Conservation (phyloP, 2,329 filamentous ascomycete species). For the Epichloe gansuensis region DNA sequence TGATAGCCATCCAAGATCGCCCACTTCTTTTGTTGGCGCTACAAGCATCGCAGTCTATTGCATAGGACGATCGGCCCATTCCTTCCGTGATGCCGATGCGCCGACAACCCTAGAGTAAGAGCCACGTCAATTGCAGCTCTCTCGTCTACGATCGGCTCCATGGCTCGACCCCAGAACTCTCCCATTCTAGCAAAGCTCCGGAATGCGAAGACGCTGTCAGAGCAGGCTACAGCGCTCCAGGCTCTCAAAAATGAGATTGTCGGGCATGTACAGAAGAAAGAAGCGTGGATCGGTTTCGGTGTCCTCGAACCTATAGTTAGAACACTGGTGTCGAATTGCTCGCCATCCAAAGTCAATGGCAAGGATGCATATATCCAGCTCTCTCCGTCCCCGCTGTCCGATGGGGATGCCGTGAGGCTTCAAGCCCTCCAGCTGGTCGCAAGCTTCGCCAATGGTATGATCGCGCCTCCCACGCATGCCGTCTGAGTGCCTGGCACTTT, state of each 20-base stretch:
- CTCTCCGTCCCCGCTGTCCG: slow-evolving; percentile 30
- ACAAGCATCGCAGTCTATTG: background rate
- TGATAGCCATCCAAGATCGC: background rate
- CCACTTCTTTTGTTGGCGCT: background rate
- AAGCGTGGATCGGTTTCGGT: slow-evolving; percentile 59
- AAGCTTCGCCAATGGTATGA: slow-evolving; percentile 69
- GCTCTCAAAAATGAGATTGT: slow-evolving; percentile 79
- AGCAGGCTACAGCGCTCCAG: slow-evolving; percentile 50
- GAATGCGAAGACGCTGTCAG: slow-evolving; percentile 35
- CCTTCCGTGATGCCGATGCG: slow-evolving; percentile 8
- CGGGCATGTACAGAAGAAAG: slow-evolving; percentile 78
- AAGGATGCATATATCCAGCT: slow-evolving; percentile 24
- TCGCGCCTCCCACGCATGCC: background rate
- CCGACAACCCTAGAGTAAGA: slow-evolving; percentile 3
- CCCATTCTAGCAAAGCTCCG: slow-evolving; percentile 45
- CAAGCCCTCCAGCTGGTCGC: slow-evolving; percentile 77
- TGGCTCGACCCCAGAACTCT: slow-evolving; percentile 41
- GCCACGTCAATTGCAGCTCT: slow-evolving; percentile 2
- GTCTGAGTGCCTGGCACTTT: background rate
- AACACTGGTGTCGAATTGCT: slow-evolving; percentile 27
- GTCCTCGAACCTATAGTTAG: slow-evolving; percentile 46
- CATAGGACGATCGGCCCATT: background rate
- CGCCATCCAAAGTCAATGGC: slow-evolving; percentile 23
- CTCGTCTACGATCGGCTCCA: slow-evolving; percentile 18
- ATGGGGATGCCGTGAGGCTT: slow-evolving; percentile 55